A percentile compares a stretch with the other conserved stretches of the same genome.
These are phyloP conservation scores for Carex myosuroides DNA, from an alignment of 176 grass and related monocot species.

Conservation along the genomic window DNA sequence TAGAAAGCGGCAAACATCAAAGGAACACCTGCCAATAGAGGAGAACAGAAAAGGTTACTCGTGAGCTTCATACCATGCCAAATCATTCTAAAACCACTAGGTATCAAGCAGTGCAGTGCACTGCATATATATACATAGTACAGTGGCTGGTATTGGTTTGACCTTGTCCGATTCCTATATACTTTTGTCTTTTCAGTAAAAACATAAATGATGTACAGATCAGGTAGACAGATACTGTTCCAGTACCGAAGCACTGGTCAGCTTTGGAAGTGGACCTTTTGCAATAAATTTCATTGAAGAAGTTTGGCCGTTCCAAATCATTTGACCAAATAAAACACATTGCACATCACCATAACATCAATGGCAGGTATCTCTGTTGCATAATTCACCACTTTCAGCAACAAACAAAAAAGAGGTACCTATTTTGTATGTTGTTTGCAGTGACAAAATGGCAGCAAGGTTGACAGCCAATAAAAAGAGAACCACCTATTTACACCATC, in stretches of 20 bases:
- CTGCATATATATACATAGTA: neutral
- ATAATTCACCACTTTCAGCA: conserved; percentile 3
- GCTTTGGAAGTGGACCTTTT: conserved; percentile 4
- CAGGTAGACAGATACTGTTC: neutral
- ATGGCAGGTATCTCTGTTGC: neutral
- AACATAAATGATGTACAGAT: neutral
- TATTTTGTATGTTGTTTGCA: conserved; percentile 62
- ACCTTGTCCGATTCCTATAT: neutral
- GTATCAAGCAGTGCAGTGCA: conserved; percentile 14
- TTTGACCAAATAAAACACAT: neutral
- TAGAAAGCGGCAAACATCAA: conserved; percentile 65
- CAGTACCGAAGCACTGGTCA: neutral
- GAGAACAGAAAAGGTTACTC: neutral
- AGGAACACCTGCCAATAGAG: conserved; percentile 47
- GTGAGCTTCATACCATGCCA: neutral
- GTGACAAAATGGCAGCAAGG: conserved; percentile 60
- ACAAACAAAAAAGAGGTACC: conserved; percentile 30
- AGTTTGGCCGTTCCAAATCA: conserved; percentile 2
- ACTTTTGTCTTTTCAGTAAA: neutral
- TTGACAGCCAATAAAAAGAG: conserved; percentile 56
- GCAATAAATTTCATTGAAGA: conserved; percentile 3
- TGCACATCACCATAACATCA: neutral
- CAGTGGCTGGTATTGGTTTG: neutral
- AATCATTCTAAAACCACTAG: neutral
- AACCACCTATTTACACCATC: conserved; percentile 43